phyloP scores from a whole-genome alignment of 441 rosid species.

The Capsella rubella region DNA sequence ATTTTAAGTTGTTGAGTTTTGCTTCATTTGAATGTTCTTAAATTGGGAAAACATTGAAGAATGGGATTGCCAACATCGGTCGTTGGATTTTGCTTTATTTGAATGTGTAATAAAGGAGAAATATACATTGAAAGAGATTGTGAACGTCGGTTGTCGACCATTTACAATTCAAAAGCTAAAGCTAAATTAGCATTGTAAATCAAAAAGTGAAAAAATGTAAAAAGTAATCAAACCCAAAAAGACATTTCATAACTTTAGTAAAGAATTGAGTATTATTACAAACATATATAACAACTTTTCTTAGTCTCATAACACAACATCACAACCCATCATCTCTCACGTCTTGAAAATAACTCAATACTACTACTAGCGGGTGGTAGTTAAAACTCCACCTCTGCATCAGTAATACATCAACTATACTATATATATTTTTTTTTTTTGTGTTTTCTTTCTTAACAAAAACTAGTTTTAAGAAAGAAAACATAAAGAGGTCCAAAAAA shows the following conservation, averaged over 20 bases:
- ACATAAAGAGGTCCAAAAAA: conserved; percentile 27
- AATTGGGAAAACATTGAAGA: background rate
- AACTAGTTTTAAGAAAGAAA: conserved; percentile 15
- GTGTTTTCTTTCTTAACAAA: background rate
- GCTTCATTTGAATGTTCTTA: background rate
- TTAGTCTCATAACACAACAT: conserved; percentile 22
- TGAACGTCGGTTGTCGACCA: background rate
- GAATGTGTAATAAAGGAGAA: background rate
- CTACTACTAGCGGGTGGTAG: conserved; percentile 43
- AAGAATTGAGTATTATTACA: conserved; percentile 20
- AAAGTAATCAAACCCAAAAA: background rate
- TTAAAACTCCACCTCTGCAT: conserved; percentile 43
- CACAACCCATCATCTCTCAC: conserved; percentile 20
- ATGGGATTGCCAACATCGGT: background rate
- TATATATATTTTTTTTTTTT: background rate
- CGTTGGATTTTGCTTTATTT: background rate
- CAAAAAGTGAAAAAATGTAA: background rate
- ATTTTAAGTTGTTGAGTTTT: background rate
- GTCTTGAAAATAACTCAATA: conserved; percentile 14
- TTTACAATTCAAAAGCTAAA: background rate
- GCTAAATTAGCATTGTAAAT: background rate
- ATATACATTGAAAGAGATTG: background rate
- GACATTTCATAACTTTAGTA: background rate
- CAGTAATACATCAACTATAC: conserved; percentile 30
- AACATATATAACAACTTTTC: conserved; percentile 5